A percentile compares a stretch with the other conserved stretches of the same genome.
These are phyloP conservation scores for Beta lomatogona DNA, from an alignment of 179 eudicot genomes.

Conservation along the genomic window DNA sequence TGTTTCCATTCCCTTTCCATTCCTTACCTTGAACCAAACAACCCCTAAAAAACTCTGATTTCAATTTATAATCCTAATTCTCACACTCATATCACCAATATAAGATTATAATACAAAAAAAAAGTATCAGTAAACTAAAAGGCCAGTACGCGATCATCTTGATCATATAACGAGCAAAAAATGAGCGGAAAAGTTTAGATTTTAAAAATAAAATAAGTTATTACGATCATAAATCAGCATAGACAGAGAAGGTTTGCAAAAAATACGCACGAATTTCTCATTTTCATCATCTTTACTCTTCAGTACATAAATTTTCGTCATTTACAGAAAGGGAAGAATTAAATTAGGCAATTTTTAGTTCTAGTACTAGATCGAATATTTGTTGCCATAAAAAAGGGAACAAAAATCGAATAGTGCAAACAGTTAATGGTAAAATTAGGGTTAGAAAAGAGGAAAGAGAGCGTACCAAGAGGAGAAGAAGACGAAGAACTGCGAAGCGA, in stretches of 20 bases:
- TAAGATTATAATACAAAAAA: no score
- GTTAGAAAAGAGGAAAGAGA: conserved; percentile 6
- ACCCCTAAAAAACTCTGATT: neutral
- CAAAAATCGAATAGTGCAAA: neutral
- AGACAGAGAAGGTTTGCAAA: neutral
- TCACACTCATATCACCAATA: no score
- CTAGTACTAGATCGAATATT: neutral
- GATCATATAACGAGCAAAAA: neutral
- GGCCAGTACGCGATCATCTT: no score
- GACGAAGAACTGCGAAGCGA: neutral
- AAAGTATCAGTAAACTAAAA: no score
- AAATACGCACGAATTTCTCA: neutral
- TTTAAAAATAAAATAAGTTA: no score
- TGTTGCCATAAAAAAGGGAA: no score
- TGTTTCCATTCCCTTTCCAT: no score
- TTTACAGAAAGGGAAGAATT: neutral
- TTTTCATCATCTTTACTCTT: neutral
- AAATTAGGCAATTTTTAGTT: neutral
- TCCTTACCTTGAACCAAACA: no score
- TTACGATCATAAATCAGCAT: no score
- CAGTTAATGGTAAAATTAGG: neutral
- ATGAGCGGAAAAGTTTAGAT: no score
- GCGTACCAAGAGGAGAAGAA: neutral
- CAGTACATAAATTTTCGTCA: neutral
- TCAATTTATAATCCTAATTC: neutral